Percentiles rank a stretch among this genome's conserved stretches.
Evolutionary conservation across 2,329 filamentous ascomycete species (phyloP).

Genomic region (Microdochium paspali): DNA sequence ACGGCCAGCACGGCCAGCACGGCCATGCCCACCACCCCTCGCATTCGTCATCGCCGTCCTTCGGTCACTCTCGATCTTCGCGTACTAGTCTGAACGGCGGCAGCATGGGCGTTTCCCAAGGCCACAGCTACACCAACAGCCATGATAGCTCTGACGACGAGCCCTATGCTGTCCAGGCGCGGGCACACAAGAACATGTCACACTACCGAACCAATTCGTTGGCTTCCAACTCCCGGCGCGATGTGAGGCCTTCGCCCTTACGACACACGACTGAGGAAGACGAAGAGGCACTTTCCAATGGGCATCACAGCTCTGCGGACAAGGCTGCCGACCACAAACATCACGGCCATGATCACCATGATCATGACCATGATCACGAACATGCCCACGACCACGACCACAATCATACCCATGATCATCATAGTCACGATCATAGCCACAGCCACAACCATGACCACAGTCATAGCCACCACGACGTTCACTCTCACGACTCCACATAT

Average conservation of each 20-base stretch:
- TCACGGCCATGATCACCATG: conserved; percentile 8
- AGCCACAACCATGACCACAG: conserved; percentile 1
- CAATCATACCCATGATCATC: conserved; percentile 11
- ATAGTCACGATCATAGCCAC: conserved; percentile 8
- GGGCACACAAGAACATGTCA: conserved; percentile 16
- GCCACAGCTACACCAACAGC: conserved; percentile 20
- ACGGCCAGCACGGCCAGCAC: conserved; percentile 26
- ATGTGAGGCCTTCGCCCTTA: conserved; percentile 22
- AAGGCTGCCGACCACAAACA: conserved; percentile 5
- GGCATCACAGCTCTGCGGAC: background rate
- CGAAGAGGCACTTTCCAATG: background rate
- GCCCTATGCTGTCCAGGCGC: conserved; percentile 12
- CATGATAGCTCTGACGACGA: conserved; percentile 23
- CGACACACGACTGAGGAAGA: conserved; percentile 8
- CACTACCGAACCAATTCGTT: conserved; percentile 24
- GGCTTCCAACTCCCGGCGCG: conserved; percentile 19
- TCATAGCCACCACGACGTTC: conserved; percentile 11
- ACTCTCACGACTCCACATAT: conserved; percentile 31
- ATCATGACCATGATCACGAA: conserved; percentile 9
- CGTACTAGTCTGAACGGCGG: conserved; percentile 18
- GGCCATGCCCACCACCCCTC: conserved; percentile 23
- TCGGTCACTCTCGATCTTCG: conserved; percentile 25
- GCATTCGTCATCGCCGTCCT: conserved; percentile 26
- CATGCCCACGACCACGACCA: conserved; percentile 11
- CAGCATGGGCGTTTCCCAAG: conserved; percentile 5